Base-by-base conservation (phyloP, 192 early-diverging fungal genomes). In the Umbelopsis ramanniana region DNA sequence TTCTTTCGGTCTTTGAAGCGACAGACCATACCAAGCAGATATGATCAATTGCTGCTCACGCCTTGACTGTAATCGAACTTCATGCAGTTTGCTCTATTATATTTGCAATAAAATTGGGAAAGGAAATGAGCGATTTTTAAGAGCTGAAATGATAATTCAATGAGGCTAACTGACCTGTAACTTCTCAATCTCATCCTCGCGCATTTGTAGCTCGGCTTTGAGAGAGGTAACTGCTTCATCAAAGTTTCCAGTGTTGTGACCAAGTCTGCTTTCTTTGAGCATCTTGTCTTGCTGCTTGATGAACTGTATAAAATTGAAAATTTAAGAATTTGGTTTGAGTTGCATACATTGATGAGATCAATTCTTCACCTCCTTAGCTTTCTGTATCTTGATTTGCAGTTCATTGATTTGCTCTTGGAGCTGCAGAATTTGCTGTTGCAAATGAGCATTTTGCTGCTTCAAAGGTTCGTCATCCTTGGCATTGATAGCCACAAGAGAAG, bases 11-110 rank as follows among this genome's bases (percentile, higher is more conserved):
- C 70, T 60, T n/a, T 81, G 85, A 35, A 71, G 72, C 6, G 74
- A 77, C 40, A 88, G 73, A 69, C 90, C 84, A 68, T 90, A 86
- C 90, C 89, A 97, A 22, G 96, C 94, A 21, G 92, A 93, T 43
- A 91, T 83, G 72, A 98, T 92, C 71, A 95, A 78, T 69, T 83
- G 84, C 72, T 93, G 90, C 74, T 97, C 96, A 26, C 92, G 87
- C 74, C 82, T 83, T 69, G 84, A 87, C 75, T 91, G 91, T 22
- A 84, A 79, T 71, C 92, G 85, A 19, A 88, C 85, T 72, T 96
- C 93, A 48, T 85, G 81, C 66, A 93, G 80, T 74, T 93, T 90
- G 38, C 90, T 83, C 83, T 90, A 46, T 50, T 33, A 17, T 14
- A 17, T 6, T 43, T 67, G 68, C 19, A 76, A 37, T 29, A 37